Base-by-base conservation (phyloP, 768 basidiomycete species). In the Auricularia sp. region DNA sequence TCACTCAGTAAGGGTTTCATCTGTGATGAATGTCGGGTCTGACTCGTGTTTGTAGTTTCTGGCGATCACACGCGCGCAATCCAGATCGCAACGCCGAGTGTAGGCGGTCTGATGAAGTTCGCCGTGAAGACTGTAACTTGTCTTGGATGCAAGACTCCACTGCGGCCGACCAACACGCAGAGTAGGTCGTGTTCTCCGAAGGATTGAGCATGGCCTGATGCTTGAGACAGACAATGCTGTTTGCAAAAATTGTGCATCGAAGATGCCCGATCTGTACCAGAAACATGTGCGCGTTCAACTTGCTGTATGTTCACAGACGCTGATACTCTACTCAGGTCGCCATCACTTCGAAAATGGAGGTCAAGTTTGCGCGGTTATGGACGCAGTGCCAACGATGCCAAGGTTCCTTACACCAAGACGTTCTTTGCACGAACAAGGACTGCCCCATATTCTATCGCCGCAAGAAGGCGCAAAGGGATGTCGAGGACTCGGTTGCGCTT, bases 361-460 rank as follows among this genome's bases (percentile, higher is more conserved):
- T 95, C 6, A 86, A 91, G 59, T 98, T 97, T 74, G 90, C 96
- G 21, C 84, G 95, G 61, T 74, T 99, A 29, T 99, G 97, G 97
- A 98, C 97, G 1, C 96, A 98, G 72, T 99, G 97, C 70, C 97
- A 99, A 72, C 84, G 97, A 33, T 99, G 97, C 79, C 97, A 99
- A 73, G 97, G 97, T 14, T 99, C 97, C 18, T 79, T 99, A 60
- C 97, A 99, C 77, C 68, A 97, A 91, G 97, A 99, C 72, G 97
- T 98, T 8, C 79, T 99, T 35, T 99, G 96, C 72, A 90, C 92
- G 0, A 94, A 91, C 72, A 95, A 91, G 72, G 97, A 99, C 76
- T 99, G 97, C 69, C 97, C 97, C 0, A 98, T 98, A 66, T 99
- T 95, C 76, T 99, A 99, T 73, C 93, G 97, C 88, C 80, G 97